Conservation (phyloP, 768 basidiomycete genomes). For the Exidia glandulosa region DNA sequence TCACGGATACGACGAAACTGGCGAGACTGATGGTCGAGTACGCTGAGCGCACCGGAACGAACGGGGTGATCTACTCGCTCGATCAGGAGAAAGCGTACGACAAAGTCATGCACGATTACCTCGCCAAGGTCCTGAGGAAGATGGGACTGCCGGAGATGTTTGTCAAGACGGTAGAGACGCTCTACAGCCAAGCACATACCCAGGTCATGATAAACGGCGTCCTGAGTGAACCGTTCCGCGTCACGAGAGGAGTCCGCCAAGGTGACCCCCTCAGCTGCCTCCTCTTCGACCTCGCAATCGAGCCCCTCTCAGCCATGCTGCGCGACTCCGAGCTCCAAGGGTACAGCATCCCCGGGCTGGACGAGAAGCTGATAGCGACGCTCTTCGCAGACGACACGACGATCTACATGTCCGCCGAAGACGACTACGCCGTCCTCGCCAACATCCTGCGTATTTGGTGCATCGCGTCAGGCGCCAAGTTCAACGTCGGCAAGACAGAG, state of each 20-base stretch:
- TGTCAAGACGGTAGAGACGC: conserved; percentile 15
- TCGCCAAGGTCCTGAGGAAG: conserved; percentile 2
- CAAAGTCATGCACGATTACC: conserved; percentile 11
- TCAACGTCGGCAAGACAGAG: conserved; percentile 31
- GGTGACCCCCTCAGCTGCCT: conserved; percentile 30
- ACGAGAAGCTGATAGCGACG: conserved; percentile 6
- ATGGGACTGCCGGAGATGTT: conserved; percentile 4
- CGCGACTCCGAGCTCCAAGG: conserved; percentile 15
- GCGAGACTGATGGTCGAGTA: conserved; percentile 8
- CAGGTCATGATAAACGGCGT: conserved; percentile 23
- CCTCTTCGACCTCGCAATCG: conserved; percentile 29
- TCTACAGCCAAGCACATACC: conserved; percentile 21
- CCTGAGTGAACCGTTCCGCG: conserved; percentile 13
- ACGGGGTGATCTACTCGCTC: conserved; percentile 7
- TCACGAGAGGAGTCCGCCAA: conserved; percentile 23
- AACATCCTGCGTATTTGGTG: conserved; percentile 29
- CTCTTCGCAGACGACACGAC: conserved; percentile 33
- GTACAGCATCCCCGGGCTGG: conserved; percentile 7
- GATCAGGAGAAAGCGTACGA: conserved; percentile 14
- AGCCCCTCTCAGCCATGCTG: conserved; percentile 25
- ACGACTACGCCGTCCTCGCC: conserved; percentile 16
- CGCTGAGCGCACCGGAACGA: conserved; percentile 5
- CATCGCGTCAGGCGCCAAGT: conserved; percentile 26
- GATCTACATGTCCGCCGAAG: conserved; percentile 20
- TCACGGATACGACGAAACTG: conserved; percentile 24